phyloP scores from a whole-genome alignment of 331 rosid species.

The Quercus phellos region DNA sequence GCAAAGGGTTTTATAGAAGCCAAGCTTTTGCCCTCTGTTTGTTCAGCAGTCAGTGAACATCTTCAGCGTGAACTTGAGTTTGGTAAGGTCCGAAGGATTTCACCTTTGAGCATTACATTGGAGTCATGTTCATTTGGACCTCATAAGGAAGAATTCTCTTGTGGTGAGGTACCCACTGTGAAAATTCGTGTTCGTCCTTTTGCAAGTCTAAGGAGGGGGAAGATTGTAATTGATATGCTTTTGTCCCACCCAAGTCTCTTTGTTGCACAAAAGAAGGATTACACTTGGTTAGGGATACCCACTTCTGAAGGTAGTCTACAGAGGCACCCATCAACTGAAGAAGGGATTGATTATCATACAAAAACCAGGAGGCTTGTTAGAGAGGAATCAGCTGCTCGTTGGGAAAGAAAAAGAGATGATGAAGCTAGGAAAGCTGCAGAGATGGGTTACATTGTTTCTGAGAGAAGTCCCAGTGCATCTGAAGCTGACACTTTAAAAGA shows the following conservation, averaged over 20 bases:
- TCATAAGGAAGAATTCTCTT: slow-evolving; percentile 69
- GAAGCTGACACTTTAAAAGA: slow-evolving; percentile 40
- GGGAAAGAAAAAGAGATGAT: slow-evolving; percentile 59
- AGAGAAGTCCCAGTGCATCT: slow-evolving; percentile 32
- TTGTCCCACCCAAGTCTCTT: slow-evolving; percentile 61
- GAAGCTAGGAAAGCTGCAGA: slow-evolving; percentile 73
- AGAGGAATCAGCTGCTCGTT: slow-evolving; percentile 52
- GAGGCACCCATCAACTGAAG: slow-evolving; percentile 54
- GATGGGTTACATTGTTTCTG: slow-evolving; percentile 64
- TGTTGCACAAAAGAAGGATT: slow-evolving; percentile 79
- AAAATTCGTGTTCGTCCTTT: slow-evolving; percentile 68
- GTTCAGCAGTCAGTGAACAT: slow-evolving; percentile 58
- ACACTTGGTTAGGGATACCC: slow-evolving; percentile 87
- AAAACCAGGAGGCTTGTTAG: slow-evolving; percentile 58
- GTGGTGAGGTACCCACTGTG: slow-evolving; percentile 74
- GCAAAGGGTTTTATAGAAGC: slow-evolving; percentile 67
- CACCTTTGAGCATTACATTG: slow-evolving; percentile 80
- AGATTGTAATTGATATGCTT: slow-evolving; percentile 81
- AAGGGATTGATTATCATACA: slow-evolving; percentile 72
- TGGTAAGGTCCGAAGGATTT: slow-evolving; percentile 73
- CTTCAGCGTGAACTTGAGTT: slow-evolving; percentile 69
- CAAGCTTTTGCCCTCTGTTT: slow-evolving; percentile 71
- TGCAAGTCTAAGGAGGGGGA: slow-evolving; percentile 82
- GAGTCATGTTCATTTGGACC: slow-evolving; percentile 87
- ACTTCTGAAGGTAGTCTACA: slow-evolving; percentile 36